Percentiles rank a stretch among this genome's conserved stretches.
phyloP scores from a whole-genome alignment of 2,329 filamentous ascomycete species.

The Hypoxylon rubiginosum region DNA sequence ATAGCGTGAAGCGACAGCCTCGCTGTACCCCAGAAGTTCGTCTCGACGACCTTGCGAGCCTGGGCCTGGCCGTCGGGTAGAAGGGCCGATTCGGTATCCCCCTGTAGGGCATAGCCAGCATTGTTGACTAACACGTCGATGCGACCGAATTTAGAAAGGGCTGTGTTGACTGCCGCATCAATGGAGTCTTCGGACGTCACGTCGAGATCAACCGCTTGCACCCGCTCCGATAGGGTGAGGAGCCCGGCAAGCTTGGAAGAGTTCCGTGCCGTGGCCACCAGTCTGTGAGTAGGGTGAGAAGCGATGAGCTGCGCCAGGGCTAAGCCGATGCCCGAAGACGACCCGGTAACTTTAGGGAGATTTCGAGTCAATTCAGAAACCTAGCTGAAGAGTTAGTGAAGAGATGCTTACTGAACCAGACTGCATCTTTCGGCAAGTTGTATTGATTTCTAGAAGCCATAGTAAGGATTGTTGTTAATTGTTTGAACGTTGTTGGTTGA shows the following conservation, averaged over 20 bases:
- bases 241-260: conserved; percentile 19
- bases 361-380: conserved; percentile 28
- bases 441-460: conserved; percentile 12
- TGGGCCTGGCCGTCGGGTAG: conserved; percentile 28
- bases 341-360: conserved; percentile 59
- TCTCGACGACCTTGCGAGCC: conserved; percentile 48
- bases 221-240: conserved; percentile 12
- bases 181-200: conserved; percentile 34
- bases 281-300: conserved; percentile 54
- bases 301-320: conserved; percentile 56
- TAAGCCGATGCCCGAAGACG: conserved; percentile 63
- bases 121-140: conserved; percentile 36
- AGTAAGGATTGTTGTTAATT: not conserved
- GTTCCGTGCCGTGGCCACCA: conserved; percentile 61
- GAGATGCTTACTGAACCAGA: conserved; percentile 38
- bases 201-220: conserved; percentile 33
- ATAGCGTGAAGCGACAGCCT: conserved; percentile 47
- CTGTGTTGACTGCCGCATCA: conserved; percentile 29
- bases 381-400: not conserved
- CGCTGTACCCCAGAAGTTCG: conserved; percentile 50
- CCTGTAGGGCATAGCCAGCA: conserved; percentile 29
- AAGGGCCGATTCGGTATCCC: conserved; percentile 34
- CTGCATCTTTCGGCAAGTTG: conserved; percentile 33
- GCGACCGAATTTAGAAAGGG: conserved; percentile 36
- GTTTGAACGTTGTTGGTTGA: not conserved